Conservation (phyloP, 805 yeast genomes). For the Ogataea sp. region DNA sequence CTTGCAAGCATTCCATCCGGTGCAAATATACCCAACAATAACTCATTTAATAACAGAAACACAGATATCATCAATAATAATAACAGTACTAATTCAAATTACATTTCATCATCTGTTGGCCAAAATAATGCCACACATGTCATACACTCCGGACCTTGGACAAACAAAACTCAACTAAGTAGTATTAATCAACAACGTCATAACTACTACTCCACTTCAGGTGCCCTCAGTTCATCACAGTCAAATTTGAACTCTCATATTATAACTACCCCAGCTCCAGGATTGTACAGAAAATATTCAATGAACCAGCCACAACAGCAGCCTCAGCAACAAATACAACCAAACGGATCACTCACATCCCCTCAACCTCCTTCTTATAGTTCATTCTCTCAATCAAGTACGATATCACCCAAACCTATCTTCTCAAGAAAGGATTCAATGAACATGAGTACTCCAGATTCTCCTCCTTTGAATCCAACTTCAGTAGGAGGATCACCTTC, state of each 20-base stretch:
- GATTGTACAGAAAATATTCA: slow-evolving; percentile 3
- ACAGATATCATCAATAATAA: not conserved
- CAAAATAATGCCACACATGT: not conserved
- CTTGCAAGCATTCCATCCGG: slow-evolving; percentile 4
- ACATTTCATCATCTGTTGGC: not conserved
- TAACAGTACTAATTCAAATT: not conserved
- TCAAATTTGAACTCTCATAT: not conserved
- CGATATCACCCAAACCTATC: slow-evolving; percentile 1
- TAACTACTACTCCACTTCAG: slow-evolving; percentile 4
- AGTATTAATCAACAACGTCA: slow-evolving; percentile 12
- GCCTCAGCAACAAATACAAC: not conserved
- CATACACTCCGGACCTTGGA: slow-evolving; percentile 2
- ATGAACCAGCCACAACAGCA: slow-evolving; percentile 3
- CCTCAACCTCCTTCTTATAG: not conserved
- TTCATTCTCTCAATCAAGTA: not conserved
- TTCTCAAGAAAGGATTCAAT: not conserved
- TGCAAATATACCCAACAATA: slow-evolving; percentile 1
- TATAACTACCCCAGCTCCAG: not conserved
- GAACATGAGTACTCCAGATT: slow-evolving; percentile 30
- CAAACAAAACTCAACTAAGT: slow-evolving; percentile 3
- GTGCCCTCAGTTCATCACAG: slow-evolving; percentile 4
- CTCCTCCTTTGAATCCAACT: slow-evolving; percentile 44
- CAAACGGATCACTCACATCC: not conserved
- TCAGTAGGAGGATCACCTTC: slow-evolving; percentile 50
- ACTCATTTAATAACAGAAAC: slow-evolving; percentile 1